These are phyloP conservation scores for Fragaria vesca DNA, from an alignment of 306 rosid genomes.

Conservation along the genomic window DNA sequence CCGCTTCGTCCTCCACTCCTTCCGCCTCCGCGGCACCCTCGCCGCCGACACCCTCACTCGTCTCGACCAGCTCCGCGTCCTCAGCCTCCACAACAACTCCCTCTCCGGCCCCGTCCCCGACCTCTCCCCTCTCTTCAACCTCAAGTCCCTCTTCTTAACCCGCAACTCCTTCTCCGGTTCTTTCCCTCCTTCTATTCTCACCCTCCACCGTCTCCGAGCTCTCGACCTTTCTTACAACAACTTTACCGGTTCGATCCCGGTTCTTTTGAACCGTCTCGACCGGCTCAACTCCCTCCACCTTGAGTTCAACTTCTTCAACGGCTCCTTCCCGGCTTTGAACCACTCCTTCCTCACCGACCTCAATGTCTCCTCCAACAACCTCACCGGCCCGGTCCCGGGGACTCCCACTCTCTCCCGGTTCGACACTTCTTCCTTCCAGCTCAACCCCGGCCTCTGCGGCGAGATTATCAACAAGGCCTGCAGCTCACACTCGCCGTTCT, in stretches of 20 bases:
- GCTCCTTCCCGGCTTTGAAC: constrained; percentile 59
- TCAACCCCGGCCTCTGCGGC: constrained; percentile 70
- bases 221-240: constrained; percentile 64
- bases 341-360: constrained; percentile 48
- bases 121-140: constrained; percentile 59
- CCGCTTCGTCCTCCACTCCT: constrained; percentile 41
- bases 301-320: constrained; percentile 58
- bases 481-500: constrained; percentile 45
- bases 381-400: constrained; percentile 60
- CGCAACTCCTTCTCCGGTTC: constrained; percentile 58
- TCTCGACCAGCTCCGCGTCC: constrained; percentile 81
- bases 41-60: constrained; percentile 48
- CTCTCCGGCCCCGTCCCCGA: constrained; percentile 77
- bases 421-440: constrained; percentile 43
- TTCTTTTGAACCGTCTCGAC: constrained; percentile 34
- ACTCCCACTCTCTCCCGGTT: constrained; percentile 52
- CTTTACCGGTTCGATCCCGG: constrained; percentile 59
- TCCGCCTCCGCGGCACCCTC: constrained; percentile 56
- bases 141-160: constrained; percentile 62
- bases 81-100: constrained; percentile 75
- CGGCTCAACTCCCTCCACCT: constrained; percentile 56
- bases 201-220: constrained; percentile 52
- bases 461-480: constrained; percentile 60
- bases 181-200: constrained; percentile 60
- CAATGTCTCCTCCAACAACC: constrained; percentile 58